phyloP scores from a whole-genome alignment of 768 basidiomycete genomes.

The Lyophyllum semitale region DNA sequence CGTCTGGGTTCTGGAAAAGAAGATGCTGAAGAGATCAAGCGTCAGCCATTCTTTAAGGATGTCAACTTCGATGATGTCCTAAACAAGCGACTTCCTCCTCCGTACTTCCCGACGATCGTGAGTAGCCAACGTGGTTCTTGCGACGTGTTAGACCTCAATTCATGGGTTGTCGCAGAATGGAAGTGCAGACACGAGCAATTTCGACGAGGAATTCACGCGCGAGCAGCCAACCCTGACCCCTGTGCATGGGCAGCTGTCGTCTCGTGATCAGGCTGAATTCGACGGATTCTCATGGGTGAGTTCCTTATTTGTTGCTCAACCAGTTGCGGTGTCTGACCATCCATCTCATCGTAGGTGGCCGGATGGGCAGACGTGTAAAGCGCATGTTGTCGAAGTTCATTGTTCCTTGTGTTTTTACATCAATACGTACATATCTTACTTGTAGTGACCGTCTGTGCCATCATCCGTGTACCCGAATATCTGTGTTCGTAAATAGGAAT shows the following conservation, averaged over 20 bases:
- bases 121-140: conserved; percentile 30
- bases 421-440: conserved; percentile 19
- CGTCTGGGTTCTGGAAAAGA: conserved; percentile 90
- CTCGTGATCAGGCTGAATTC: conserved; percentile 93
- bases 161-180: conserved; percentile 55
- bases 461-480: conserved; percentile 40
- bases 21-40: conserved; percentile 97
- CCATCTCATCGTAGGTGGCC: conserved; percentile 38
- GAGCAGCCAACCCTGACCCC: conserved; percentile 98
- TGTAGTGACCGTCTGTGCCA: conserved; percentile 18
- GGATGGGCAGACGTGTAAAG: conserved; percentile 60
- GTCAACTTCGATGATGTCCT: conserved; percentile 97
- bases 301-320: background rate
- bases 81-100: conserved; percentile 94
- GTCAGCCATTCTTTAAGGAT: conserved; percentile 98
- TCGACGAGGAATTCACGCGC: conserved; percentile 95
- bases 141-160: background rate
- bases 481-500: conserved; percentile 26
- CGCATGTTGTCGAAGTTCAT: conserved; percentile 26
- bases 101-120: conserved; percentile 96
- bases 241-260: conserved; percentile 89
- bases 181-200: conserved; percentile 88
- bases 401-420: conserved; percentile 22
- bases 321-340: background rate
- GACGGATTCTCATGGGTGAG: conserved; percentile 94